Conservation (phyloP, 768 basidiomycete genomes). For the Tulasnella sp. region DNA sequence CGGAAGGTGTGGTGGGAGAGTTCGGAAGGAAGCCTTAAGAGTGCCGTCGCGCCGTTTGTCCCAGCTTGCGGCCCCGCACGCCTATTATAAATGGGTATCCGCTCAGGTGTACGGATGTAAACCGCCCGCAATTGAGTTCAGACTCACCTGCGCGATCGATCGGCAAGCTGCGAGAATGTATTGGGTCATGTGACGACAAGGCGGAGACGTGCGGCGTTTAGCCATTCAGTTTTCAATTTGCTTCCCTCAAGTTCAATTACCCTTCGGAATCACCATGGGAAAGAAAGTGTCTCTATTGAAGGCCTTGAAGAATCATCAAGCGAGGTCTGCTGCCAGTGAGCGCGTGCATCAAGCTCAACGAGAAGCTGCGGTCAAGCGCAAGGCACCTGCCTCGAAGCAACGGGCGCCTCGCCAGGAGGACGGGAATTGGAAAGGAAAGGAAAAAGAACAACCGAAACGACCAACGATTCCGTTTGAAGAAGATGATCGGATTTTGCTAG, state of each 20-base stretch:
- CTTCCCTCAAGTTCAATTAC: background rate
- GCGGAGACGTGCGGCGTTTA: background rate
- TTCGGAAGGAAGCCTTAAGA: background rate
- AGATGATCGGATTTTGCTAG: slow-evolving; percentile 66
- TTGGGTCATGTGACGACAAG: no score
- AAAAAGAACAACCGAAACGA: background rate
- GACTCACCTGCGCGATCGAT: no score
- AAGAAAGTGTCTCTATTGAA: background rate
- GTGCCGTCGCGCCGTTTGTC: background rate
- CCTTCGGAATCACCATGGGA: background rate
- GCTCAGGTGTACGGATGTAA: no score
- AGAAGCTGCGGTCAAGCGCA: background rate
- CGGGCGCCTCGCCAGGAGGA: background rate
- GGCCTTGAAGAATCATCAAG: slow-evolving; percentile 3
- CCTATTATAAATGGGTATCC: no score
- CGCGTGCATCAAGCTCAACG: background rate
- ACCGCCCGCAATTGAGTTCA: no score
- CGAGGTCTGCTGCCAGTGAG: background rate
- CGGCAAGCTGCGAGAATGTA: no score
- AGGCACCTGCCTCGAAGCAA: background rate
- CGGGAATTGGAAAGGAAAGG: background rate
- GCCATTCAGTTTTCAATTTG: background rate
- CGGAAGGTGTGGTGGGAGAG: background rate
- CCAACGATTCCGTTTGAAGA: slow-evolving; percentile 58
- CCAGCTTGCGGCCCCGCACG: background rate